Percentiles rank a stretch among this genome's conserved stretches.
Evolutionary conservation across 805 yeast species (phyloP).

Genomic region (Blastobotrys muscicola): DNA sequence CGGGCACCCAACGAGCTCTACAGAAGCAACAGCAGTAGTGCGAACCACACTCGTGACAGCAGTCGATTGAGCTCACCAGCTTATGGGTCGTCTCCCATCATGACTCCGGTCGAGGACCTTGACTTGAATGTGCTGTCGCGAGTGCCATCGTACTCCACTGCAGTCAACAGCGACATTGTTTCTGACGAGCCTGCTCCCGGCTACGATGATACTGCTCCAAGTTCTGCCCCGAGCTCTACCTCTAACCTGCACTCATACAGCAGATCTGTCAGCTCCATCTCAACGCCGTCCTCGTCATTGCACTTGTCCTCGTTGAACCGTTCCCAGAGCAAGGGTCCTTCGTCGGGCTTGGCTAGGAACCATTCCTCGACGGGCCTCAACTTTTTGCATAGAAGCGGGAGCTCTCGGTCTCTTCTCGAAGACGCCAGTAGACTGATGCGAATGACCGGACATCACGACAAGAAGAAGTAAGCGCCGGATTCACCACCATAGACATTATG

Average conservation of each 20-base stretch:
- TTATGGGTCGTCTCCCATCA: constrained; percentile 16
- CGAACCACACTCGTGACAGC: too few species aligned
- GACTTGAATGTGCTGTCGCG: constrained; percentile 42
- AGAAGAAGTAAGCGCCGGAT: too few species aligned
- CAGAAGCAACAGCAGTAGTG: too few species aligned
- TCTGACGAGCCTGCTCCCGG: constrained; percentile 51
- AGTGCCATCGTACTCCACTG: constrained; percentile 82
- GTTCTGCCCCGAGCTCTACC: constrained; percentile 1
- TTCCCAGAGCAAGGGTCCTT: not conserved
- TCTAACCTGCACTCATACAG: not conserved
- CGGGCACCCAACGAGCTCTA: too few species aligned
- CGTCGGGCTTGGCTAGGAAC: constrained; percentile 1
- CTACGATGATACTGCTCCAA: constrained; percentile 32
- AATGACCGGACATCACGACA: too few species aligned
- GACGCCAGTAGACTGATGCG: not conserved
- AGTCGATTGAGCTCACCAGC: too few species aligned
- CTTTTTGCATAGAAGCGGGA: constrained; percentile 5
- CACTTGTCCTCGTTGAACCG: not conserved
- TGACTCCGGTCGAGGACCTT: constrained; percentile 7
- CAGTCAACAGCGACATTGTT: constrained; percentile 45
- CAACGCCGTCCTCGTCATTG: not conserved
- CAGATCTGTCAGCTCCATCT: constrained; percentile 1
- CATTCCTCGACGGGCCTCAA: constrained; percentile 1
- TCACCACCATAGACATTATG: not conserved
- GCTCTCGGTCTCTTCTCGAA: constrained; percentile 7